Evolutionary conservation across 2,329 filamentous ascomycete genomes (phyloP).

Genomic region (Arthrobotrys sphaeroides): DNA sequence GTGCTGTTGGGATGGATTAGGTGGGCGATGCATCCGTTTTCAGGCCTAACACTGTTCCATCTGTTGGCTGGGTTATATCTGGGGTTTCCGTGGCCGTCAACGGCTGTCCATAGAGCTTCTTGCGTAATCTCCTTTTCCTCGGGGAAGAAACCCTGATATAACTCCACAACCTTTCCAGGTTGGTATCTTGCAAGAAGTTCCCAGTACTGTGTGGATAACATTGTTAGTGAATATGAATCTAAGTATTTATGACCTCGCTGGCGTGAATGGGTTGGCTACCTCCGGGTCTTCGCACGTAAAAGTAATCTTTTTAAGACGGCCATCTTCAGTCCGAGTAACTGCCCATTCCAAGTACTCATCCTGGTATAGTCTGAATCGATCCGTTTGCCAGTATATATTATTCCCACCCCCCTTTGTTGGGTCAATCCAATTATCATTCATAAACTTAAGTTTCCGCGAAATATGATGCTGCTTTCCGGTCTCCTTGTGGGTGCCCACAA

Average conservation of each 20-base stretch:
- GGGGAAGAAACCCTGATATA: slow-evolving; percentile 40
- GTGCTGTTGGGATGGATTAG: slow-evolving; percentile 48
- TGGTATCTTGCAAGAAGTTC: slow-evolving; percentile 22
- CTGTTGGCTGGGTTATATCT: slow-evolving; percentile 27
- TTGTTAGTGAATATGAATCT: no score
- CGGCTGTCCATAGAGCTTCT: slow-evolving; percentile 18
- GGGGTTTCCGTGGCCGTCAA: background rate
- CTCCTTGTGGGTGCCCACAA: background rate
- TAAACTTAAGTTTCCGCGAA: background rate
- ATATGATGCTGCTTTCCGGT: background rate
- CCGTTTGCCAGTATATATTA: slow-evolving; percentile 16
- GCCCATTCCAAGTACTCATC: slow-evolving; percentile 54
- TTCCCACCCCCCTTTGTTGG: background rate
- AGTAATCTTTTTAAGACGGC: slow-evolving; percentile 24
- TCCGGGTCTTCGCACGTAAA: slow-evolving; percentile 54
- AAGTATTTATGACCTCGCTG: no score
- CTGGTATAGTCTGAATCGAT: slow-evolving; percentile 15
- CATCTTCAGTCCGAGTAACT: slow-evolving; percentile 14
- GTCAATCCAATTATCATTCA: background rate
- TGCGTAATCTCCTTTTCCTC: slow-evolving; percentile 41
- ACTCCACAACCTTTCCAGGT: slow-evolving; percentile 34
- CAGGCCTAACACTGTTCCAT: slow-evolving; percentile 39
- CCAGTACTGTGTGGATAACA: slow-evolving; percentile 43
- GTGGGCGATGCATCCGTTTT: slow-evolving; percentile 50
- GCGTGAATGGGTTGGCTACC: slow-evolving; percentile 31